These are phyloP conservation scores for Galeopsis tetrahit DNA, from an alignment of 257 asterid genomes.

Conservation along the genomic window DNA sequence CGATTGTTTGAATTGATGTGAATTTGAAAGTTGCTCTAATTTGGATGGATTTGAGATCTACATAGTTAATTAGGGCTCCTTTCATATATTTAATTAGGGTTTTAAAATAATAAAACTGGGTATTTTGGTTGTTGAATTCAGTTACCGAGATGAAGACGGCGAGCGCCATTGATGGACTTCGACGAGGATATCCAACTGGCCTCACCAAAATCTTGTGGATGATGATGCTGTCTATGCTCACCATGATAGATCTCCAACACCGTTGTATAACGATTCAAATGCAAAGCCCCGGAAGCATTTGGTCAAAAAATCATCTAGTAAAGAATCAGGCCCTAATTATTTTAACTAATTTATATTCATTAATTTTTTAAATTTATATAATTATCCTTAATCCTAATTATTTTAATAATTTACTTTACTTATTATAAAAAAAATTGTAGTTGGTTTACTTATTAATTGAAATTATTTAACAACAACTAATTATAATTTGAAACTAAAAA, in stretches of 20 bases:
- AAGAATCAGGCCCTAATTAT: slow-evolving; percentile 40
- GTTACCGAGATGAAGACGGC: slow-evolving; percentile 80
- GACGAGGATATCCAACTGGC: slow-evolving; percentile 70
- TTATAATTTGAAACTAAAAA: no score
- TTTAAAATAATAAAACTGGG: no score
- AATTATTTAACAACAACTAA: no score
- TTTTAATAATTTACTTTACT: no score
- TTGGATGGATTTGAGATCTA: no score
- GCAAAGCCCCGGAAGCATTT: slow-evolving; percentile 78
- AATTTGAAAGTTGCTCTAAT: no score
- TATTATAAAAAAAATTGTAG: no score
- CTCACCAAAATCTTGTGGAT: slow-evolving; percentile 50
- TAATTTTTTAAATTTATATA: no score
- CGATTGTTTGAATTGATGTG: no score
- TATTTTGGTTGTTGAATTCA: slow-evolving; percentile 32
- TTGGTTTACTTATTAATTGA: no score
- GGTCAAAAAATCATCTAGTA: slow-evolving; percentile 60
- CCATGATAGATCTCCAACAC: slow-evolving; percentile 69
- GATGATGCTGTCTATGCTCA: slow-evolving; percentile 41
- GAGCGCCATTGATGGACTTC: slow-evolving; percentile 90
- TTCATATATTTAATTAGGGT: neutral
- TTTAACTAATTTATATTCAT: no score
- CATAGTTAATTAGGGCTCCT: slow-evolving; percentile 1
- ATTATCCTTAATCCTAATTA: no score
- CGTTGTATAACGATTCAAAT: slow-evolving; percentile 59